Evolutionary conservation across 768 basidiomycete species (phyloP), one percentile per base, ranked within the genome.

Genomic region (Rhodocollybia butyracea): DNA sequence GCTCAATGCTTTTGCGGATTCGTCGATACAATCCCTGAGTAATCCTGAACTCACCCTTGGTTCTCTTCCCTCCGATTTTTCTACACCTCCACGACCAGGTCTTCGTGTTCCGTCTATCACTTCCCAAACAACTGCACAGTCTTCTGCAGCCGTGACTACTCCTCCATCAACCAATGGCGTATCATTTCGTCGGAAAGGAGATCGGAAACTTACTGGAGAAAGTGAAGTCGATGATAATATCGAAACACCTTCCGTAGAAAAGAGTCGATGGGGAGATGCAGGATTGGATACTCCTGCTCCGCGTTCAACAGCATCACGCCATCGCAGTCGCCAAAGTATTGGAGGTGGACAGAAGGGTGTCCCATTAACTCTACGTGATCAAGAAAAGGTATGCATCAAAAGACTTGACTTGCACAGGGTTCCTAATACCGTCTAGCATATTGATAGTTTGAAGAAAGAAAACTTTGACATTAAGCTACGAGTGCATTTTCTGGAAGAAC

Each of bases 381-480:
- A 99, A 70, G 95, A 98, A 73, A 96, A 98, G 81, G 96, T 92
- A 38, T 19, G 22, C 6, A 15, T n/a, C 13, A 15, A 1, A 50
- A 19, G 6, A 13, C 22, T 19, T 22, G 10, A 5, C 38, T 12
- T 21, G 21, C 19, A 46, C 5, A 8, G 3, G 26, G 3, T 19
- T 8, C 34, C 38, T 22, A n/a, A 29, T 5, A 34, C 27, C 22
- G 5, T 26, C 31, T 32, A 98, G 95, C 91, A 95, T 69, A 92
- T 97, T 66, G 94, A 98, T 72, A 86, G 85, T 59, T 83, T 94
- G 64, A 94, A 96, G 75, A 97, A 95, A 69, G 95, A 98, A 69
- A 96, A 96, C 76, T 98, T 98, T 69, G 89, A 88, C 64, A 86
- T 99, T 67, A 97, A 98, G 70, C 82, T 98, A 50, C 91, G 94